These are phyloP conservation scores for Malus sylvestris DNA, from an alignment of 306 rosid species.

Conservation along the genomic window DNA sequence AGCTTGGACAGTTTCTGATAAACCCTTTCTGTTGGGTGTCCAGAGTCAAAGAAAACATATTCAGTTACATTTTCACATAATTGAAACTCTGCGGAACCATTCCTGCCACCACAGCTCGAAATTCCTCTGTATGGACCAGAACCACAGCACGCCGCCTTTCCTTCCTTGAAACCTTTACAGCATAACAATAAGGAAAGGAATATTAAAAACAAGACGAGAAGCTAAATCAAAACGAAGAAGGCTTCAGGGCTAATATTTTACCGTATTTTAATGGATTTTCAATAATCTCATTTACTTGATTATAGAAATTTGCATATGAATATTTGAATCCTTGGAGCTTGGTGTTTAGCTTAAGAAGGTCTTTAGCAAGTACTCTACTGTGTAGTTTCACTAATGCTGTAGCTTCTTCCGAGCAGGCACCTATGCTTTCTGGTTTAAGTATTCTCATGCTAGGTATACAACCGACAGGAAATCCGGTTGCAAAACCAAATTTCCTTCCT, in stretches of 20 bases:
- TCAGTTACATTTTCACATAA: conserved; percentile 33
- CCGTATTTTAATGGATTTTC: conserved; percentile 42
- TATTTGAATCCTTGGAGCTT: conserved; percentile 34
- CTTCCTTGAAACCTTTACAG: conserved; percentile 41
- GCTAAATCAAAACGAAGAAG: not conserved
- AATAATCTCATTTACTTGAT: not conserved
- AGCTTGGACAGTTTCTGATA: conserved; percentile 26
- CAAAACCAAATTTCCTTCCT: conserved; percentile 38
- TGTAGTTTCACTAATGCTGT: conserved; percentile 32
- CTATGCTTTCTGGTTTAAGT: not conserved
- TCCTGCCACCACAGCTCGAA: conserved; percentile 55
- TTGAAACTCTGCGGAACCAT: conserved; percentile 24
- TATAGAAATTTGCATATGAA: conserved; percentile 20
- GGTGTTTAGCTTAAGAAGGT: conserved; percentile 17
- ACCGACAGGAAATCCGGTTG: not conserved
- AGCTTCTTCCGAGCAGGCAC: conserved; percentile 22
- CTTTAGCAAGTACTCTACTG: conserved; percentile 18
- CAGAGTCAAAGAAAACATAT: conserved; percentile 37
- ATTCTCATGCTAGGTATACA: conserved; percentile 26
- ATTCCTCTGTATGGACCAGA: conserved; percentile 45
- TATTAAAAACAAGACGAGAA: not conserved
- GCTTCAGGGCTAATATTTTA: not conserved
- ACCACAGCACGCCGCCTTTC: conserved; percentile 53
- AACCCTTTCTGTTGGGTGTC: conserved; percentile 37
- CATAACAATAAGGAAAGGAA: not conserved